Evolutionary conservation across 345 rosid genomes (phyloP).

Genomic region (Populus tremula): DNA sequence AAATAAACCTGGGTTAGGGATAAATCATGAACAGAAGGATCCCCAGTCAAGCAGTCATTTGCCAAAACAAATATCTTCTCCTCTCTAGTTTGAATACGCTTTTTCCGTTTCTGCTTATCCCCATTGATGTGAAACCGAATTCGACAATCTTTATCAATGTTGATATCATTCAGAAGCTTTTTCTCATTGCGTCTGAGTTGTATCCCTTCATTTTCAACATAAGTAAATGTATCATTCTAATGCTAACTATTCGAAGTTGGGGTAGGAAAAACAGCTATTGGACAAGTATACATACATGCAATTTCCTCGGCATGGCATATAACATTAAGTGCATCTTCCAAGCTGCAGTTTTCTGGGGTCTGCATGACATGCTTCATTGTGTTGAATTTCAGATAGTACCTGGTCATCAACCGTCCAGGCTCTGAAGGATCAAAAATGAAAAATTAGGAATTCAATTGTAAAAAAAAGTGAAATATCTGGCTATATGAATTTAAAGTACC

Average conservation of each 20-base stretch:
- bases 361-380: slow-evolving; percentile 91
- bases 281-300: slow-evolving; percentile 59
- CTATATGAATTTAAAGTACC: slow-evolving; percentile 43
- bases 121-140: slow-evolving; percentile 81
- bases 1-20: slow-evolving; percentile 79
- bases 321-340: slow-evolving; percentile 74
- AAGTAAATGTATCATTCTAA: slow-evolving; percentile 3
- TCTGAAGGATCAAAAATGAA: slow-evolving; percentile 37
- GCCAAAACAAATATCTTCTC: slow-evolving; percentile 87
- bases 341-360: slow-evolving; percentile 57
- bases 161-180: slow-evolving; percentile 85
- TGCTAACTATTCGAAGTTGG: neutral
- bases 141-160: slow-evolving; percentile 71
- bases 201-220: slow-evolving; percentile 72
- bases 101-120: slow-evolving; percentile 83
- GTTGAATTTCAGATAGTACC: slow-evolving; percentile 80
- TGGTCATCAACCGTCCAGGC: slow-evolving; percentile 96
- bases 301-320: slow-evolving; percentile 88
- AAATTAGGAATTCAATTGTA: slow-evolving; percentile 10
- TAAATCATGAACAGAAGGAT: slow-evolving; percentile 81
- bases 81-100: slow-evolving; percentile 85
- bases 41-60: slow-evolving; percentile 95
- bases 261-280: slow-evolving; percentile 4
- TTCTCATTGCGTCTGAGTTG: slow-evolving; percentile 96
- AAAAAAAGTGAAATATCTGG: slow-evolving; percentile 4